Base-by-base conservation (phyloP, 2,329 filamentous ascomycete genomes). In the Malbranchea cinnamomea region DNA sequence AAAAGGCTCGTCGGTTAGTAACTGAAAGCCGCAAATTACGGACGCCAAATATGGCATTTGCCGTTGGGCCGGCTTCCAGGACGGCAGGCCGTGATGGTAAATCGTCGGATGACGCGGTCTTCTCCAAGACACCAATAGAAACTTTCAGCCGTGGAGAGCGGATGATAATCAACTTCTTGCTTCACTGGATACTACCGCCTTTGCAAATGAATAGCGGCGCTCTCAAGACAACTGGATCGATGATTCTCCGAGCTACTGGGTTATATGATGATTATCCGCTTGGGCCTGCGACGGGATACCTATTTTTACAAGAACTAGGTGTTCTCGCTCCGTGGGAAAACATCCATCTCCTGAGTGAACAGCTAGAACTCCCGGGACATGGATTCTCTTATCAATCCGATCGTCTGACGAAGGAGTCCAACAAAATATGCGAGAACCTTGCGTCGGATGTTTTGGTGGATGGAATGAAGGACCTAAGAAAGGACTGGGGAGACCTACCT, bases 261-360 rank as follows among this genome's bases (percentile, higher is more conserved):
- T 59, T 69, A 48, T 77, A 77, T 45, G 53, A 54, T 16, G 50
- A 48, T 15, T 43, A 60, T 20, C 47, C 45, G 9, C 41, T 63
- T 11, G 48, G 46, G 23, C 35, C 48, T 9, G 38, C 41, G 5
- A 56, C 62, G 19, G 59, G 62, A 20, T 53, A 53, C 28, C 40
- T 69, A 10, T 65, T 76, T 30, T 44, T 77, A 16, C 69, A 75
- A 41, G 72, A 77, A 40, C 51, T 76, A 13, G 72, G 72, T 2
- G 65, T 70, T 0, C 48, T 74, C n/a, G 46, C 63, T 6, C 71
- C 72, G 0, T 70, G 65, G 55, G 65, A 70, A 38, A 71, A 73
- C 37, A 49, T 62, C 10, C 44, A 56, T 10, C 47, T 66, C 1
- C 63, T 67, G 26, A 61, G 70, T 30, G 60, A 62, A 34, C 56